Conservation (phyloP, 2,329 filamentous ascomycete species). For the Curvularia spicifera region DNA sequence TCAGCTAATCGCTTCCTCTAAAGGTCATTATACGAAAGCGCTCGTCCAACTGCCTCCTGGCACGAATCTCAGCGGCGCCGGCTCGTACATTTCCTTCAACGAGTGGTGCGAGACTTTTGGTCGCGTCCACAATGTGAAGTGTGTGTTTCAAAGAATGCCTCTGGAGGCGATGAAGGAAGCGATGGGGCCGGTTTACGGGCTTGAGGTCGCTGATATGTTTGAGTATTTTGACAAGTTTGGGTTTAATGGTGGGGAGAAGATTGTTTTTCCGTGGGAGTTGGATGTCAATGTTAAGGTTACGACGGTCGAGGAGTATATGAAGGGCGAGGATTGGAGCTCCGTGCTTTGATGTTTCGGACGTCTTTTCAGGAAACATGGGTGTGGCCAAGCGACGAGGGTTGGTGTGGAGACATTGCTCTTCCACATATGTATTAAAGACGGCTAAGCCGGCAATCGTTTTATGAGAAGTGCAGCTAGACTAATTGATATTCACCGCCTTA, state of each 20-base stretch:
- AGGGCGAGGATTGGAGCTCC: slow-evolving; percentile 32
- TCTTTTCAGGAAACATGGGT: not conserved
- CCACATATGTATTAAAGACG: not conserved
- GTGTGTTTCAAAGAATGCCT: slow-evolving; percentile 23
- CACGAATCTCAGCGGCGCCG: slow-evolving; percentile 33
- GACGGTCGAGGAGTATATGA: slow-evolving; percentile 37
- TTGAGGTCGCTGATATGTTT: slow-evolving; percentile 44
- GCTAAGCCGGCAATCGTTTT: not conserved
- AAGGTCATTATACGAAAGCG: slow-evolving; percentile 32
- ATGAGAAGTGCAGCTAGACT: not conserved
- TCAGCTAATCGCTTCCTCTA: slow-evolving; percentile 2
- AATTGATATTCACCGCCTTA: too few relatives aligned
- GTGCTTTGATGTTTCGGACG: slow-evolving; percentile 9
- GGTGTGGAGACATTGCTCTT: not conserved
- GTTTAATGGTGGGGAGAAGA: slow-evolving; percentile 46
- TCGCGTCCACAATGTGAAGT: slow-evolving; percentile 25
- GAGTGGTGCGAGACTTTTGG: slow-evolving; percentile 36
- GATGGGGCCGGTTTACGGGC: slow-evolving; percentile 29
- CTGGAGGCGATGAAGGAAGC: slow-evolving; percentile 28
- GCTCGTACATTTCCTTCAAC: slow-evolving; percentile 29
- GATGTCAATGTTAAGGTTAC: slow-evolving; percentile 28
- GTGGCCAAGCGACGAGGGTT: not conserved
- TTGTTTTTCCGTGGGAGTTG: slow-evolving; percentile 40
- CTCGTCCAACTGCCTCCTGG: slow-evolving; percentile 32
- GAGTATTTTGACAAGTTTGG: slow-evolving; percentile 47